A percentile compares a stretch with the other conserved stretches of the same genome.
phyloP scores from a whole-genome alignment of 305 asterid species.

The Caryopteris hybrid region DNA sequence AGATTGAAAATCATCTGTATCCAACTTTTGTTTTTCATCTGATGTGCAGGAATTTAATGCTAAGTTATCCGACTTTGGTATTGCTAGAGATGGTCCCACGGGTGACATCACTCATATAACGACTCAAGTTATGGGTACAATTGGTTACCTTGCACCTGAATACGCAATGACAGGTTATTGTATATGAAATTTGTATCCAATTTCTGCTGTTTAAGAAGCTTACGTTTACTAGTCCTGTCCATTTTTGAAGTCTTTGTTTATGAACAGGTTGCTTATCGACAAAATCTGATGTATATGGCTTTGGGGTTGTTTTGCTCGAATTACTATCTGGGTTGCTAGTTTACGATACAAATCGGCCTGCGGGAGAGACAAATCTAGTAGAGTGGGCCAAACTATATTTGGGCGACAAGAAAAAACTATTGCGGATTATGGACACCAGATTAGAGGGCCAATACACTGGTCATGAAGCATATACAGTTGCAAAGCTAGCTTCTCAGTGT shows the following conservation, averaged over 20 bases:
- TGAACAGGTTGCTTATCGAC: conserved; percentile 22
- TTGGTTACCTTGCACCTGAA: conserved; percentile 18
- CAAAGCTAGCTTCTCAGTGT: conserved; percentile 15
- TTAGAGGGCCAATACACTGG: conserved; percentile 11
- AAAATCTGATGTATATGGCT: conserved; percentile 49
- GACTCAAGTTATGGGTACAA: conserved; percentile 7
- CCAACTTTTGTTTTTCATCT: neutral
- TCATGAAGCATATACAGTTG: conserved; percentile 5
- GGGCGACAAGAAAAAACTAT: conserved; percentile 30
- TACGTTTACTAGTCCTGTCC: neutral
- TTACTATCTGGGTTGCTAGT: conserved; percentile 40
- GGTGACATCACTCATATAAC: conserved; percentile 9
- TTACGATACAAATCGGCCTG: neutral
- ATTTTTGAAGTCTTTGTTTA: neutral
- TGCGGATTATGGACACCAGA: conserved; percentile 36
- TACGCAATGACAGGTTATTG: neutral
- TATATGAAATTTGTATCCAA: neutral
- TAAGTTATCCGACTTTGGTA: conserved; percentile 12
- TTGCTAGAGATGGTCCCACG: conserved; percentile 18
- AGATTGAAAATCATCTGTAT: neutral
- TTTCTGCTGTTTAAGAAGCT: neutral
- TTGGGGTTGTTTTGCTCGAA: conserved; percentile 55
- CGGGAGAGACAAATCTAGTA: conserved; percentile 26
- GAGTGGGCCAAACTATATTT: conserved; percentile 52
- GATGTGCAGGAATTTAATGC: conserved; percentile 21